phyloP scores from a whole-genome alignment of 2,329 filamentous ascomycete genomes.

The Teratosphaeria destructans region DNA sequence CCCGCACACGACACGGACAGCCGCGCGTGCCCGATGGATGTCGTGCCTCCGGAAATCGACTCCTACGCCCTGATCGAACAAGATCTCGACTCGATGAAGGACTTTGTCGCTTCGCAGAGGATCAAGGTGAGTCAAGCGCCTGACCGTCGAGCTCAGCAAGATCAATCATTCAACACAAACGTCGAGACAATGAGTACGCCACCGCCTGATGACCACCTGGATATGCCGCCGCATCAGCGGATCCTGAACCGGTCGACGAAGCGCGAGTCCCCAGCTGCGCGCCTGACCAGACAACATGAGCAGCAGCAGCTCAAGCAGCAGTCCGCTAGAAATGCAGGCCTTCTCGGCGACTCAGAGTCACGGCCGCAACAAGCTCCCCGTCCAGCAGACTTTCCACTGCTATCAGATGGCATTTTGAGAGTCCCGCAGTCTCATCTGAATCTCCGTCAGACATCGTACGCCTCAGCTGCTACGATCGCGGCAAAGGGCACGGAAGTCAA shows the following conservation, averaged over 20 bases:
- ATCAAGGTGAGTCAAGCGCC: neutral
- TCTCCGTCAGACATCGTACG: conserved; percentile 8
- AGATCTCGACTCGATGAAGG: conserved; percentile 14
- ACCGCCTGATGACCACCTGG: neutral
- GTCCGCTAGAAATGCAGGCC: neutral
- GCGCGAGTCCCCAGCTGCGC: conserved; percentile 2
- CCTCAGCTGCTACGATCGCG: conserved; percentile 4
- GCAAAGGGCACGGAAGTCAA: neutral
- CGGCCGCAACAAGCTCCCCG: conserved; percentile 1
- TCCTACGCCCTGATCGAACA: conserved; percentile 12
- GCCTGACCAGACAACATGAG: conserved; percentile 11
- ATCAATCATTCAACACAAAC: neutral
- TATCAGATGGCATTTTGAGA: neutral
- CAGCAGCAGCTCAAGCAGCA: neutral
- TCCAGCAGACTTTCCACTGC: conserved; percentile 11
- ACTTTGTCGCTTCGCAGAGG: conserved; percentile 8
- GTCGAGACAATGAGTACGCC: neutral
- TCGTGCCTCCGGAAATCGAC: conserved; percentile 1
- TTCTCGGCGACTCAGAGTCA: neutral
- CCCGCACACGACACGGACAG: neutral
- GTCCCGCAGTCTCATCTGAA: neutral
- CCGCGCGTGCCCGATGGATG: neutral
- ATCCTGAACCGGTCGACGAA: neutral
- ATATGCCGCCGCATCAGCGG: neutral
- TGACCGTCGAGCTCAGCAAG: neutral